These are phyloP conservation scores for Pseudogymnoascus destructans DNA, from an alignment of 2,329 filamentous ascomycete genomes.

Conservation along the genomic window DNA sequence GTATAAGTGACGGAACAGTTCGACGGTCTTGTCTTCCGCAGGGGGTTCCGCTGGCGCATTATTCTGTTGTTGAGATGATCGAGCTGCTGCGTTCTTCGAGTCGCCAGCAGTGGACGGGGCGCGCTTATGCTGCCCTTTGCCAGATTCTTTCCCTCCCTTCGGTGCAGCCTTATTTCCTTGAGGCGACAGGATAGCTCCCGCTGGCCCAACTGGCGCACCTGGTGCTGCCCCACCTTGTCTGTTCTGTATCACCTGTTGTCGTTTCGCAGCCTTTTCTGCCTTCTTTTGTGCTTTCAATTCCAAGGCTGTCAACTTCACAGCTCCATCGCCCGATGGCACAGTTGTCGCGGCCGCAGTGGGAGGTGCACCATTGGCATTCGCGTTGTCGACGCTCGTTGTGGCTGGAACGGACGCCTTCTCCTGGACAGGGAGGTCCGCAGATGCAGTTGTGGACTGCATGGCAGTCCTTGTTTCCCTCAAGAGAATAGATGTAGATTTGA, in stretches of 20 bases:
- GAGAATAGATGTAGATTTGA: not conserved
- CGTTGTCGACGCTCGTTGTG: not conserved
- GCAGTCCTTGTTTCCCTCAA: not conserved
- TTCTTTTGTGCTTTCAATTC: slow-evolving; percentile 82
- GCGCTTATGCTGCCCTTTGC: slow-evolving; percentile 25
- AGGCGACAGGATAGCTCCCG: slow-evolving; percentile 10
- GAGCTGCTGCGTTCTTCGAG: slow-evolving; percentile 18
- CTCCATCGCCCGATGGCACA: slow-evolving; percentile 18
- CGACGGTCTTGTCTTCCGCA: slow-evolving; percentile 53
- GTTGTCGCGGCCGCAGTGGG: not conserved
- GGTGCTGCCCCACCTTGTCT: slow-evolving; percentile 28
- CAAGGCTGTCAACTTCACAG: slow-evolving; percentile 52
- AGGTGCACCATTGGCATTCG: not conserved
- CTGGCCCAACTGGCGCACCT: slow-evolving; percentile 17
- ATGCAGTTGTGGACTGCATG: slow-evolving; percentile 2
- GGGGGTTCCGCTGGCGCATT: slow-evolving; percentile 27
- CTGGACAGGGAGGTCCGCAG: slow-evolving; percentile 1
- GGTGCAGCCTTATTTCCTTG: slow-evolving; percentile 23
- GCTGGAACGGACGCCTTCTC: not conserved
- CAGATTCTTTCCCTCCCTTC: slow-evolving; percentile 28
- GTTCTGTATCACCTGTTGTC: slow-evolving; percentile 55
- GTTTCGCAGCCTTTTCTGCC: slow-evolving; percentile 78
- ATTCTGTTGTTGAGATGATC: slow-evolving; percentile 20
- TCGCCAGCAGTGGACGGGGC: slow-evolving; percentile 23
- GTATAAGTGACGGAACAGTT: slow-evolving; percentile 71